These are phyloP conservation scores for Podochytrium sp. DNA, from an alignment of 192 early-diverging fungal genomes.

Conservation along the genomic window DNA sequence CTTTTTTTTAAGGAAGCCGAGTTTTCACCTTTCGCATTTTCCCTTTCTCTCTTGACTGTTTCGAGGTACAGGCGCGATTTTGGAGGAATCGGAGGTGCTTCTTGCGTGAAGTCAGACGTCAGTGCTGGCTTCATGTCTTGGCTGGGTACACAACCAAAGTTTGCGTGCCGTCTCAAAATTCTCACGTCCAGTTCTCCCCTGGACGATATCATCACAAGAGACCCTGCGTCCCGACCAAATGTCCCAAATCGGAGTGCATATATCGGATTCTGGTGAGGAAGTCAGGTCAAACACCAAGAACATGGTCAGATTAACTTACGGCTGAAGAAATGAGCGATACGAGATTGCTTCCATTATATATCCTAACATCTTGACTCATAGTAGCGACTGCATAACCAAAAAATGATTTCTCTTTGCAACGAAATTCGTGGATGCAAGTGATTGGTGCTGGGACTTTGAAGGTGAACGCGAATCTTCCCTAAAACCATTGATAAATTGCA, in stretches of 20 bases:
- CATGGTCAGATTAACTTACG: no score
- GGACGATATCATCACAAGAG: slow-evolving; percentile 19
- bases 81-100: background rate
- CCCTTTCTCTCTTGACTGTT: slow-evolving; percentile 16
- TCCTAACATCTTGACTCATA: slow-evolving; percentile 21
- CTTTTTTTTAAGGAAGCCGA: background rate
- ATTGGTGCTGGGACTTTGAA: slow-evolving; percentile 2
- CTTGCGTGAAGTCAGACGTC: background rate
- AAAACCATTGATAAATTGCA: background rate
- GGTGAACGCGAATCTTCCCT: slow-evolving; percentile 1
- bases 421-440: background rate
- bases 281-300: background rate
- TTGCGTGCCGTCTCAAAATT: slow-evolving; percentile 23
- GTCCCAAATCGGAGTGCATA: slow-evolving; percentile 21
- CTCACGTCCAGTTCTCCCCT: slow-evolving; percentile 9
- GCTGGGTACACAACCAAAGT: background rate
- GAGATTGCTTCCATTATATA: slow-evolving; percentile 13
- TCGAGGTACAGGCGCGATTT: slow-evolving; percentile 22
- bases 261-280: background rate
- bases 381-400: slow-evolving; percentile 19
- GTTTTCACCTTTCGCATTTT: slow-evolving; percentile 15
- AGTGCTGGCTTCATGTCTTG: background rate
- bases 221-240: slow-evolving; percentile 26
- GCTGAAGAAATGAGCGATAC: slow-evolving; percentile 18
- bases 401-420: background rate